Conservation (phyloP, 192 early-diverging fungal species). For the Mortierella hygrophila region DNA sequence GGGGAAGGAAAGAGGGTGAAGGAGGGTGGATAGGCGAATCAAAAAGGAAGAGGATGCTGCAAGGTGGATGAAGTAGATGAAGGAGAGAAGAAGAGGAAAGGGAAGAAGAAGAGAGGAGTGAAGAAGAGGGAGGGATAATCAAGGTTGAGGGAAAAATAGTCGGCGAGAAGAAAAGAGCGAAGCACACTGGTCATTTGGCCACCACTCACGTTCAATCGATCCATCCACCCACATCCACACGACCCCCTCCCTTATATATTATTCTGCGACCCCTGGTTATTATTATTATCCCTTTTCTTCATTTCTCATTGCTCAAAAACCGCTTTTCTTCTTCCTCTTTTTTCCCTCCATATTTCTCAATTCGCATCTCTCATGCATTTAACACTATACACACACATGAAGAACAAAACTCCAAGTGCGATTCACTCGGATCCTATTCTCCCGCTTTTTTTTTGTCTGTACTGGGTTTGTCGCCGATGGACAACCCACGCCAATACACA, state of each 20-base stretch:
- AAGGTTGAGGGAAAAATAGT: neutral
- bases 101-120: neutral
- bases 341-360: neutral
- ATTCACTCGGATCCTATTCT: neutral
- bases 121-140: neutral
- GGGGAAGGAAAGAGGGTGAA: neutral
- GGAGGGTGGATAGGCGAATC: neutral
- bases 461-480: neutral
- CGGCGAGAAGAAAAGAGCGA: neutral
- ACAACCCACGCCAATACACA: neutral
- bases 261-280: no score
- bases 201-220: neutral
- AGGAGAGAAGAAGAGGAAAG: neutral
- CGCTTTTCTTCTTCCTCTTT: no score
- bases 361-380: no score
- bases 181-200: neutral
- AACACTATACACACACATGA: no score
- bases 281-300: neutral
- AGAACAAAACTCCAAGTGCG: neutral
- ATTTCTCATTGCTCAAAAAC: neutral
- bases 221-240: neutral
- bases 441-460: neutral
- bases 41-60: neutral
- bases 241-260: no score
- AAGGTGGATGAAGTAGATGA: neutral